These are phyloP conservation scores for Clonostachys rosea DNA, from an alignment of 2,329 filamentous ascomycete genomes.

Conservation along the genomic window DNA sequence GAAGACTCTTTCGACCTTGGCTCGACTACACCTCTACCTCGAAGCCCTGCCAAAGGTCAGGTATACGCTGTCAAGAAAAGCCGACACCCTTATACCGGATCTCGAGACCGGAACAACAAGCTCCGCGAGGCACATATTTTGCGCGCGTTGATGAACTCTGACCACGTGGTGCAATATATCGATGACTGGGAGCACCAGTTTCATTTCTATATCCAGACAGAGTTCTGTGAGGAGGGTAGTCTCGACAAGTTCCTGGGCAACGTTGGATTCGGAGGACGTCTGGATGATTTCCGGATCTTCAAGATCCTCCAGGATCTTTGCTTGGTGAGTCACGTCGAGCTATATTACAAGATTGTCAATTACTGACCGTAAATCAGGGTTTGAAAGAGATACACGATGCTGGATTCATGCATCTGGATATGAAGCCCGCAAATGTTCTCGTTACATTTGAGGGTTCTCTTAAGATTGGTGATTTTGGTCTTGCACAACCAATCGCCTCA, in stretches of 20 bases:
- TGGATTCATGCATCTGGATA: conserved; percentile 79
- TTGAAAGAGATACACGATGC: conserved; percentile 85
- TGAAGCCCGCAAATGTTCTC: conserved; percentile 82
- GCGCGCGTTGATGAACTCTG: conserved; percentile 69
- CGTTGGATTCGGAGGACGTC: conserved; percentile 74
- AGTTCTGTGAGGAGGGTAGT: conserved; percentile 93
- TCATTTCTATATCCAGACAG: conserved; percentile 93
- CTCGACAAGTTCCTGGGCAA: conserved; percentile 81
- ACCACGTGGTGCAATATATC: conserved; percentile 80
- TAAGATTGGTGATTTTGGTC: conserved; percentile 83
- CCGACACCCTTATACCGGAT: conserved; percentile 72
- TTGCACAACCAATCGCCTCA: conserved; percentile 76
- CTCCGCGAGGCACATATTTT: conserved; percentile 80
- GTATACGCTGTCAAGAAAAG: conserved; percentile 95
- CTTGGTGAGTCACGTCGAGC: conserved; percentile 52
- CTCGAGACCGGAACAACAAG: conserved; percentile 76
- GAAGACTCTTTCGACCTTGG: conserved; percentile 23
- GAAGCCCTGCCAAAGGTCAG: conserved; percentile 46
- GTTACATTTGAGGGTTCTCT: conserved; percentile 76
- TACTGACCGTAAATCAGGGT: conserved; percentile 50
- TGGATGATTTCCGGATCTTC: conserved; percentile 98
- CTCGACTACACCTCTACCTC: conserved; percentile 44
- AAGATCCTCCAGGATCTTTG: conserved; percentile 89
- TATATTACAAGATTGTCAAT: background rate
- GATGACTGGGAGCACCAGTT: conserved; percentile 84